Evolutionary conservation across 2,329 filamentous ascomycete genomes (phyloP), one percentile per base, ranked within the genome.

Genomic region (Pseudogymnoascus sp.): DNA sequence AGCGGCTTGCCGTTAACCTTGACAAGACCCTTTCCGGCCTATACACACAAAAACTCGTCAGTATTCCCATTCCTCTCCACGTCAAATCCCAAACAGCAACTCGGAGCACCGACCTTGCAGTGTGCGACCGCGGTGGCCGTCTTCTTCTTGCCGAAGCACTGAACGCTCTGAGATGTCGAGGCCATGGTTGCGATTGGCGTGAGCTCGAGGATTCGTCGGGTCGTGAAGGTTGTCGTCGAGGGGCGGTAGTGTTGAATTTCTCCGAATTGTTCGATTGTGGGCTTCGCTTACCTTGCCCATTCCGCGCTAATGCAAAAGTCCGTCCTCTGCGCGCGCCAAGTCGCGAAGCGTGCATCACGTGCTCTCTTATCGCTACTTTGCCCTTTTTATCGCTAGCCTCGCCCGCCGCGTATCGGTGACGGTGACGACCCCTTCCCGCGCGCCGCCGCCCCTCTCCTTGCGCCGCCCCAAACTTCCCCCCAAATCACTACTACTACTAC

Each of bases 101-200:
- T 41, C 30, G 60, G 58, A 15, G 19, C 71, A 65, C 76, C 75
- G 82, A 85, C 83, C 83, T 89, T 89, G 84, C 85, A 89, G 79
- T 88, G 85, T 73, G 86, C 86, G 77, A 90, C 86, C 71, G 81
- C 81, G 66, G 81, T 83, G 71, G 86, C 86, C 68, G 67, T 91
- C 84, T 89, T 90, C 85, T 92, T 92, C 88, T 96, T 96, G 87
- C 92, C 92, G 89, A 97, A 96, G 89, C 91, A 96, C 85, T 96
- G 91, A 74, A 91, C 88, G 79, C 84, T 88, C 80, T 89, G 86
- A 72, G 82, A 80, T 73, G 85, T 80, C 78, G 88, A 86, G 85
- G 70, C 66, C 71, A 72, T 72, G 59, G 57, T 67, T 61, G 52
- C 52, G 58, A 38, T 62, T 60, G 60, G 61, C 52, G 58, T 35